Percentiles rank a stretch among this genome's conserved stretches.
Conservation (phyloP, 495 filamentous ascomycete species). For the Articulospora tetracladia region DNA sequence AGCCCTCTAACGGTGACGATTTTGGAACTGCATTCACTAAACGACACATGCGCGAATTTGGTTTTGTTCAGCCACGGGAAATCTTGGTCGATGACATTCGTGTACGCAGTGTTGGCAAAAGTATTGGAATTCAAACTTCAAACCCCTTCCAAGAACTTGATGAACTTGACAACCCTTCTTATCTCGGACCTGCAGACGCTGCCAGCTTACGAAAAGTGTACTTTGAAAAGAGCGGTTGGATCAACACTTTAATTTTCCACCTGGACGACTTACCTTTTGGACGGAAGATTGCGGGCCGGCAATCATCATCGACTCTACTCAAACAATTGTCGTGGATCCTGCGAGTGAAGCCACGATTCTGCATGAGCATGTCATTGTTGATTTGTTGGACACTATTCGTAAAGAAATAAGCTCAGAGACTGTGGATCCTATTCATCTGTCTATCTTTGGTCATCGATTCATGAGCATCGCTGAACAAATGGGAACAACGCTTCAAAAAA, state of each 20-base stretch:
- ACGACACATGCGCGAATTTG: conserved; percentile 87
- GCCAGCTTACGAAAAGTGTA: neutral
- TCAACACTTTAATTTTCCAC: neutral
- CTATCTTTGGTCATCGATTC: conserved; percentile 92
- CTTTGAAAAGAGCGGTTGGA: conserved; percentile 1
- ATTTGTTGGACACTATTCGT: conserved; percentile 21
- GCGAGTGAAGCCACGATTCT: conserved; percentile 45
- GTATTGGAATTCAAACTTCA: neutral
- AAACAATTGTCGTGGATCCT: conserved; percentile 27
- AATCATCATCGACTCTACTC: conserved; percentile 25
- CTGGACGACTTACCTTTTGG: neutral
- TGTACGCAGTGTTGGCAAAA: conserved; percentile 71
- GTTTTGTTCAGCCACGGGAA: conserved; percentile 83
- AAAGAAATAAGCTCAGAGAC: conserved; percentile 9
- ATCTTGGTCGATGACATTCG: conserved; percentile 92
- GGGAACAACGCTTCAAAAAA: conserved; percentile 39
- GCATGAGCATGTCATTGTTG: conserved; percentile 24
- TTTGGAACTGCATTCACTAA: conserved; percentile 1
- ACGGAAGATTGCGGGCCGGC: conserved; percentile 15
- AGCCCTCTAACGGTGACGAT: conserved; percentile 51
- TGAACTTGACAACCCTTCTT: neutral
- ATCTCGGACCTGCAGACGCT: neutral
- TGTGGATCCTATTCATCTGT: conserved; percentile 82
- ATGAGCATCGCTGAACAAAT: conserved; percentile 90
- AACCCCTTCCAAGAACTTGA: neutral